These are phyloP conservation scores for Symbiodinium pilosum DNA, from an alignment of 73 alveolate genomes.

Conservation along the genomic window DNA sequence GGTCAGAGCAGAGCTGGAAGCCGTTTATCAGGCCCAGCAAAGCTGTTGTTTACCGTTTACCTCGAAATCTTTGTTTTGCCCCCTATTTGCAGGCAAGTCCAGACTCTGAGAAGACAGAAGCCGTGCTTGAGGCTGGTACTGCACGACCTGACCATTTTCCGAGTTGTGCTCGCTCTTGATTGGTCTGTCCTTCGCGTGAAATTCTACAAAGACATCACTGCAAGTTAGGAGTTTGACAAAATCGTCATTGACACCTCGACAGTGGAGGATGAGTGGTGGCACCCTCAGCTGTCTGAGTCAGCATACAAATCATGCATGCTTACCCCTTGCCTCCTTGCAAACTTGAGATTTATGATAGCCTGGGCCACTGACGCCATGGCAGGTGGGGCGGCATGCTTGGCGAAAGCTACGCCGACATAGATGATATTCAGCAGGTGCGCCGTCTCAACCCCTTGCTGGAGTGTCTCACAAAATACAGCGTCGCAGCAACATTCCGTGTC, in stretches of 20 bases:
- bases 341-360: too few species aligned
- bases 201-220: neutral
- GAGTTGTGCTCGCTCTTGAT: too few species aligned
- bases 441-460: too few species aligned
- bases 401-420: slow-evolving; percentile 68
- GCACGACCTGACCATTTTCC: too few species aligned
- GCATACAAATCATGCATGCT: too few species aligned
- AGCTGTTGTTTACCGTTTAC: neutral
- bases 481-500: neutral
- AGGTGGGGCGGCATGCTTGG: slow-evolving; percentile 88
- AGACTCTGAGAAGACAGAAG: neutral
- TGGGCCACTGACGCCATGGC: neutral
- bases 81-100: neutral
- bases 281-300: neutral
- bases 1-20: slow-evolving; percentile 40
- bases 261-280: slow-evolving; percentile 48
- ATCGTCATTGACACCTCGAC: slow-evolving; percentile 76
- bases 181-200: too few species aligned
- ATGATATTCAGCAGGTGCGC: slow-evolving; percentile 17
- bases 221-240: slow-evolving; percentile 59
- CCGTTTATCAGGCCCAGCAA: slow-evolving; percentile 47
- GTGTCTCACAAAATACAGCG: too few species aligned
- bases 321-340: too few species aligned
- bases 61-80: too few species aligned
- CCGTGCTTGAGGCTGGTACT: neutral